Conservation (phyloP, 805 yeast genomes). For the Zygoascus bituminiphila region DNA sequence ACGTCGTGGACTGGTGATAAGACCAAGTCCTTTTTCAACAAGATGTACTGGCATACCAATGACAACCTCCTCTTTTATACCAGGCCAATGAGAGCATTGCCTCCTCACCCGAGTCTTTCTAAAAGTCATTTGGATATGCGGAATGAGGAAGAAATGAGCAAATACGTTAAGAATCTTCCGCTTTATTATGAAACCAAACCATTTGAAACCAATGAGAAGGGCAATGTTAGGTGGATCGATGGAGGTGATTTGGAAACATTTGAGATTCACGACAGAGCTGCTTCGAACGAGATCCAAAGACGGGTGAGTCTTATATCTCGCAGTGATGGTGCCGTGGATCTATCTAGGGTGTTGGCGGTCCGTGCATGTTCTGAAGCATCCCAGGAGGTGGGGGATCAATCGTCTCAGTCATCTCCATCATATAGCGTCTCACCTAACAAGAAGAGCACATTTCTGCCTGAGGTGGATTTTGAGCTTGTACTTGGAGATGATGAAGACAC, state of each 20-base stretch:
- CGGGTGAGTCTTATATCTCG: conserved; percentile 45
- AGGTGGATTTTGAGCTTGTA: conserved; percentile 46
- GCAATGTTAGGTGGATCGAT: conserved; percentile 56
- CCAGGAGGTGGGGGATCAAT: conserved; percentile 1
- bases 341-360: conserved; percentile 41
- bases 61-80: conserved; percentile 55
- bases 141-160: conserved; percentile 21
- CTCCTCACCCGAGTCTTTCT: conserved; percentile 45
- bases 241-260: conserved; percentile 33
- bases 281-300: conserved; percentile 60
- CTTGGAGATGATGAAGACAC: conserved; percentile 22
- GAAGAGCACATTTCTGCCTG: conserved; percentile 18
- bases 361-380: conserved; percentile 16
- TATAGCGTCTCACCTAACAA: conserved; percentile 13
- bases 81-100: conserved; percentile 46
- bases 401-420: neutral
- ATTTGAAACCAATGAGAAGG: conserved; percentile 40
- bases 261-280: conserved; percentile 43
- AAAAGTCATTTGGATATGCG: conserved; percentile 5
- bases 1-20: conserved; percentile 42
- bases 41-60: conserved; percentile 53
- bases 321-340: conserved; percentile 55
- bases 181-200: conserved; percentile 43
- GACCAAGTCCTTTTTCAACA: conserved; percentile 34
- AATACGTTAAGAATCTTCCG: conserved; percentile 26